Evolutionary conservation across 768 basidiomycete species (phyloP).

Genomic region (Glaciozyma martinii): DNA sequence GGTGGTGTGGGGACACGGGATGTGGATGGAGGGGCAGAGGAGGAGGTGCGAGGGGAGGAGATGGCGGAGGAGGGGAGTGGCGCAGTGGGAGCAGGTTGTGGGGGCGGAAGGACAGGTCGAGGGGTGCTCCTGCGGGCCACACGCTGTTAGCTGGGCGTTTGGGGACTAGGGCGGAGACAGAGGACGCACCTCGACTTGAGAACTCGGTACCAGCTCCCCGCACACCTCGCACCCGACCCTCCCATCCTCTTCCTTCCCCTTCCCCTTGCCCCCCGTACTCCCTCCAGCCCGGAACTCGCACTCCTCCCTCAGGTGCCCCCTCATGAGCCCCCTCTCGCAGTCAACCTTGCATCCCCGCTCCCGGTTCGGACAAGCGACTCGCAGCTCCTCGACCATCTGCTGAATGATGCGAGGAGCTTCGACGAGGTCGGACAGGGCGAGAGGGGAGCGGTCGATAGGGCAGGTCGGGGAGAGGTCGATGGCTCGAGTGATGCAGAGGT

Average conservation of each 20-base stretch:
- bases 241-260: background rate
- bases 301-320: background rate
- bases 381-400: conserved; percentile 15
- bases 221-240: conserved; percentile 1
- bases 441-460: conserved; percentile 13
- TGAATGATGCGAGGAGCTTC: conserved; percentile 4
- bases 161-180: too few species aligned
- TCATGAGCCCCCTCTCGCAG: background rate
- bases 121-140: background rate
- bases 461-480: conserved; percentile 6
- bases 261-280: background rate
- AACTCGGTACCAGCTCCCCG: background rate
- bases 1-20: conserved; percentile 7
- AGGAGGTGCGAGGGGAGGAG: conserved; percentile 1
- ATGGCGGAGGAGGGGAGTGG: background rate
- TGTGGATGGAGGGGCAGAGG: conserved; percentile 1
- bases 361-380: background rate
- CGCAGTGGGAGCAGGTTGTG: background rate
- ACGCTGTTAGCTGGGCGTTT: background rate
- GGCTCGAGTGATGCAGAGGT: conserved; percentile 9
- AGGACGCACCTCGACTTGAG: background rate
- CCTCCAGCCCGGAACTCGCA: background rate
- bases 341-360: background rate
- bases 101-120: background rate
- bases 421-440: background rate